A percentile compares a stretch with the other conserved stretches of the same genome.
These are phyloP conservation scores for Rhodamnia rubescens DNA, from an alignment of 345 rosid genomes.

Conservation along the genomic window DNA sequence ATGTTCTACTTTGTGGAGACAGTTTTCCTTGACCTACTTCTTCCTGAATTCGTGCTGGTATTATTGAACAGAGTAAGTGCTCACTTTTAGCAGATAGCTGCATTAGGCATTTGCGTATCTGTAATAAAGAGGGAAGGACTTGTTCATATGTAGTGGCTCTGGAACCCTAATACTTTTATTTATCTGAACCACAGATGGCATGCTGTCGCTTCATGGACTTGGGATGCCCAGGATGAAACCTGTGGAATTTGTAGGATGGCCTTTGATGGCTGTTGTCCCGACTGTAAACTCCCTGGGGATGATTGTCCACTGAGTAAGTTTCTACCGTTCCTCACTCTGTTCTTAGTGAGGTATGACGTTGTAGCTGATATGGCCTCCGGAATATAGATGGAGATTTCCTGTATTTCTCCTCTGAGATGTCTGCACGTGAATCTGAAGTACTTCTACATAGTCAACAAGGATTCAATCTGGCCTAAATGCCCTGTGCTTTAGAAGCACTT, in stretches of 20 bases:
- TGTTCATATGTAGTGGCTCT: background rate
- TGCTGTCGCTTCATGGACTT: slow-evolving; percentile 92
- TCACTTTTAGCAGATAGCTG: background rate
- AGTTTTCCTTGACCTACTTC: slow-evolving; percentile 1
- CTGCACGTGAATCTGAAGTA: background rate
- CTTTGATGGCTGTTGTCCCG: slow-evolving; percentile 92
- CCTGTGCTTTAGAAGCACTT: background rate
- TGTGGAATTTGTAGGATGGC: slow-evolving; percentile 98
- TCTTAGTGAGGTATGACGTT: background rate
- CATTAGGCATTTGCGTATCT: background rate
- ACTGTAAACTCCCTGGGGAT: slow-evolving; percentile 87
- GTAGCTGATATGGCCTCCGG: background rate
- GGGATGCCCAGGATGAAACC: slow-evolving; percentile 96
- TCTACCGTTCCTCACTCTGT: background rate
- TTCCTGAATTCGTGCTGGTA: background rate
- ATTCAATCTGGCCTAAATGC: background rate
- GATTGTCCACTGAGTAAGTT: slow-evolving; percentile 81
- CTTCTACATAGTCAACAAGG: background rate
- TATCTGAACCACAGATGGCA: slow-evolving; percentile 51
- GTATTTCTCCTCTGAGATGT: background rate
- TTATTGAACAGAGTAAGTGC: background rate
- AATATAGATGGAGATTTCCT: background rate
- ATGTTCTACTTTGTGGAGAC: background rate
- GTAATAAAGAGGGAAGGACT: background rate
- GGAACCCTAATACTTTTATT: background rate